Conservation (phyloP, 164 flowering plant genomes). For the Buxus sempervirens region DNA sequence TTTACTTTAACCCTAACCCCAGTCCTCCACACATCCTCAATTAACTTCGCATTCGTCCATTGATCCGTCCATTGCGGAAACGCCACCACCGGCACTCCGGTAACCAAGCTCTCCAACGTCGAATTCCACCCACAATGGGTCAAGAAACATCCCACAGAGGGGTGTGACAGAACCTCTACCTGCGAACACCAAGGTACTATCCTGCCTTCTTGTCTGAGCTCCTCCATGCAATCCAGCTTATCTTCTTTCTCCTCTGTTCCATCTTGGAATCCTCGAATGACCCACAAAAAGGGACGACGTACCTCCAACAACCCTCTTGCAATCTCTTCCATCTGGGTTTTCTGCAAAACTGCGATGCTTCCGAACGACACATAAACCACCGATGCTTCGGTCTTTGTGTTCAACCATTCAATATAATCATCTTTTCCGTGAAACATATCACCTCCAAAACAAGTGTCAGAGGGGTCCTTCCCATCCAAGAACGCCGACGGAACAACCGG, state of each 20-base stretch:
- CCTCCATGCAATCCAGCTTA: too few species aligned
- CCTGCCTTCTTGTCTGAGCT: slow-evolving; percentile 30
- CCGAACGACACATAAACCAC: too few species aligned
- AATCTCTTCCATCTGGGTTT: slow-evolving; percentile 33
- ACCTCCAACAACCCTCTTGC: slow-evolving; percentile 22
- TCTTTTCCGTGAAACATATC: slow-evolving; percentile 12
- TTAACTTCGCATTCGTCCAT: slow-evolving; percentile 49
- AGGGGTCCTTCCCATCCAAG: too few species aligned
- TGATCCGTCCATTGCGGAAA: slow-evolving; percentile 60
- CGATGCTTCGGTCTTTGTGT: slow-evolving; percentile 32
- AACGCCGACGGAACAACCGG: slow-evolving; percentile 21
- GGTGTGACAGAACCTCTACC: too few species aligned
- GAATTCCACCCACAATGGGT: too few species aligned
- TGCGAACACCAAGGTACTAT: slow-evolving; percentile 61
- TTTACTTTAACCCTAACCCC: too few species aligned
- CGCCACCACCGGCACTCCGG: slow-evolving; percentile 54
- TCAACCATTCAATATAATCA: slow-evolving; percentile 39
- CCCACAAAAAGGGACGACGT: slow-evolving; percentile 46
- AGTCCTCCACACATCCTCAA: too few species aligned
- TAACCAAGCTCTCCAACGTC: too few species aligned
- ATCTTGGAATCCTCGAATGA: slow-evolving; percentile 13
- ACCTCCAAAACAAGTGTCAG: too few species aligned
- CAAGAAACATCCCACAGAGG: too few species aligned
- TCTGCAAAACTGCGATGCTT: slow-evolving; percentile 28
- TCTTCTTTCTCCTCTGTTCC: neutral